Base-by-base conservation (phyloP, 306 rosid species). In the Castanea crenata region DNA sequence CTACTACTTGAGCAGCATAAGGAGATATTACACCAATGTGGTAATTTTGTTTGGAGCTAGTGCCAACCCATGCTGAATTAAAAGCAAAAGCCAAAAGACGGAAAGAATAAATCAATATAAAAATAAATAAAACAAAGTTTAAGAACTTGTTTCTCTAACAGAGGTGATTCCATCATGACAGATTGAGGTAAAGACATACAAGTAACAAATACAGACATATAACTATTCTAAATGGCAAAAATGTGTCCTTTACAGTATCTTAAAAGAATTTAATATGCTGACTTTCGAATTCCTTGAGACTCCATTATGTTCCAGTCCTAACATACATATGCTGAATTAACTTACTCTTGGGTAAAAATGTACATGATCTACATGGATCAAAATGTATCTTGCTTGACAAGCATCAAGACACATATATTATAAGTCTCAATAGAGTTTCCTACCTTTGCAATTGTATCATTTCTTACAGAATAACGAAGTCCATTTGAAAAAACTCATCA, bases 1-100 rank as follows among this genome's bases (percentile, higher is more conserved):
- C 88, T 38, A 55, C 82, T 35, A 91, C 97, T 86, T 93, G 98
- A 34, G 93, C 94, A n/a, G 94, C 86, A 80, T 93, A 93, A 16
- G 98, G 97, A 58, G 98, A 93, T 35, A 93, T 86, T 20, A 91
- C 76, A 61, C 98, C 98, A 34, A 93, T 29, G 62, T 83, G 76
- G n/a, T 91, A 67, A 44, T 82, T 78, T 69, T 73, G 75, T 29
- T 80, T 61, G 21, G 85, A 84, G 35, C 54, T 0, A 12, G 15
- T 3, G 54, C 32, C 87, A 19, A n/a, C 15, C 94, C 94, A 90
- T 13, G 55, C 98, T 93, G 85, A 49, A 58, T 27, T 27, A 46
- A 49, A 16, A 76, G 61, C 7, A 27, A 27, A 52, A 1, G 19
- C 16, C 56, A 25, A 46, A 49, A 51, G 59, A 23, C 10, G 4